These are phyloP conservation scores for Coemansia umbellata DNA, from an alignment of 192 early-diverging fungal species.

Conservation along the genomic window DNA sequence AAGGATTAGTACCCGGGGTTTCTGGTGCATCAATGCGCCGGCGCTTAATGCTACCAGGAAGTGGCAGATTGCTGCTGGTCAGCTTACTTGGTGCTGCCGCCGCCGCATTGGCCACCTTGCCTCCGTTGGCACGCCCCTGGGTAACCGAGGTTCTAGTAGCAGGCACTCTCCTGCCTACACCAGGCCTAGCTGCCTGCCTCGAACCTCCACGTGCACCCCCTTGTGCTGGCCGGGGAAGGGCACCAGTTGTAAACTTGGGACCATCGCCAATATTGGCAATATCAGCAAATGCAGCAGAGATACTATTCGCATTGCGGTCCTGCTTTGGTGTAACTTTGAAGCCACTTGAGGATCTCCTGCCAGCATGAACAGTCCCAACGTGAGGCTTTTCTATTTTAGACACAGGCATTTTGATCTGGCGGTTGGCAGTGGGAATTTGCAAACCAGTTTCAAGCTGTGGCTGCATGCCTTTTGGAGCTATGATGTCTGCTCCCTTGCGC, in stretches of 20 bases:
- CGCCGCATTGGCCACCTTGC: not conserved
- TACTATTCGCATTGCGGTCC: conserved; percentile 1
- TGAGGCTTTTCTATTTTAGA: not conserved
- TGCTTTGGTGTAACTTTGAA: conserved; percentile 38
- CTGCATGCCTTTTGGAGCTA: not conserved
- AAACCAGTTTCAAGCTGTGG: not conserved
- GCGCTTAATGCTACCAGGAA: conserved; percentile 24
- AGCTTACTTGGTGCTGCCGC: not conserved
- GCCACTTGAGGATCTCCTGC: conserved; percentile 38
- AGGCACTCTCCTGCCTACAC: conserved; percentile 26
- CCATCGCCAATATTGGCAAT: not conserved
- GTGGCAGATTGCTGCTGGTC: conserved; percentile 12
- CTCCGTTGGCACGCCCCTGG: conserved; percentile 16
- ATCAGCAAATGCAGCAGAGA: no score
- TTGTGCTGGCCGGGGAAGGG: not conserved
- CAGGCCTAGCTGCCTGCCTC: conserved; percentile 4
- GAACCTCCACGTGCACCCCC: conserved; percentile 6
- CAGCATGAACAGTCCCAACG: conserved; percentile 21
- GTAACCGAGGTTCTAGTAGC: conserved; percentile 27
- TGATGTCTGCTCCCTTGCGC: conserved; percentile 18
- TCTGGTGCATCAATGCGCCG: conserved; percentile 10
- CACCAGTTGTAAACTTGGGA: not conserved
- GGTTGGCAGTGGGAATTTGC: conserved; percentile 4
- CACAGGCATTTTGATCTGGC: conserved; percentile 12
- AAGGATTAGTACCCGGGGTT: not conserved